Evolutionary conservation across 331 rosid species (phyloP).

Genomic region (Stylosanthes scabra): DNA sequence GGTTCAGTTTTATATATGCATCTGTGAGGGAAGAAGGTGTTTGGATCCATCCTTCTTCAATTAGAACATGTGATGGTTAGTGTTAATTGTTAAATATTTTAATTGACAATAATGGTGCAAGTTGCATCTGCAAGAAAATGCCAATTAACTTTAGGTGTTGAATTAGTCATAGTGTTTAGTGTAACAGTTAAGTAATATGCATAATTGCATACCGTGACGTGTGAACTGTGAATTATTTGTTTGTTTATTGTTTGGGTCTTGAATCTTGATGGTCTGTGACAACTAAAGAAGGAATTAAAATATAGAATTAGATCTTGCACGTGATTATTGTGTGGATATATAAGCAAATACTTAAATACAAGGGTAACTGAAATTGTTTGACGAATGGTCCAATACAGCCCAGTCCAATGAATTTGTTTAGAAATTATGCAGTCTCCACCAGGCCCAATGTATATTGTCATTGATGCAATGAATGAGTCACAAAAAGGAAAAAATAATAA

Average conservation of each 20-base stretch:
- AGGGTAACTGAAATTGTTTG: not conserved
- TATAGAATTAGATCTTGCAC: too few relatives aligned
- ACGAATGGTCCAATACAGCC: not conserved
- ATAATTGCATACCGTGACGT: too few relatives aligned
- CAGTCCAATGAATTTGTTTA: not conserved
- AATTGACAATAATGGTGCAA: not conserved
- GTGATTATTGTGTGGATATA: not conserved
- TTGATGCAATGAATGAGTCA: slow-evolving; percentile 2
- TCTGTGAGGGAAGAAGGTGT: slow-evolving; percentile 9
- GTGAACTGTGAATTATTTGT: too few relatives aligned
- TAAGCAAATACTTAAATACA: not conserved
- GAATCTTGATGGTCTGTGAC: too few relatives aligned
- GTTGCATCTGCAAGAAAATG: not conserved
- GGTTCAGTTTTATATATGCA: slow-evolving; percentile 21
- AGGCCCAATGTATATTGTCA: not conserved
- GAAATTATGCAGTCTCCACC: not conserved
- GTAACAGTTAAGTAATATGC: not conserved
- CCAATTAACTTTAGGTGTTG: not conserved
- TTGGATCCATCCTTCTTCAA: not conserved
- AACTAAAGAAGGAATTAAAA: too few relatives aligned
- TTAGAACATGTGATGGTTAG: not conserved
- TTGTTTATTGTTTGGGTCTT: too few relatives aligned
- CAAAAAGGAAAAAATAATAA: not conserved
- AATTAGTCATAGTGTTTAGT: not conserved
- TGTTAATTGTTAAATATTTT: not conserved